phyloP scores from a whole-genome alignment of 139 green algal genomes.

The Chlorella sp. region DNA sequence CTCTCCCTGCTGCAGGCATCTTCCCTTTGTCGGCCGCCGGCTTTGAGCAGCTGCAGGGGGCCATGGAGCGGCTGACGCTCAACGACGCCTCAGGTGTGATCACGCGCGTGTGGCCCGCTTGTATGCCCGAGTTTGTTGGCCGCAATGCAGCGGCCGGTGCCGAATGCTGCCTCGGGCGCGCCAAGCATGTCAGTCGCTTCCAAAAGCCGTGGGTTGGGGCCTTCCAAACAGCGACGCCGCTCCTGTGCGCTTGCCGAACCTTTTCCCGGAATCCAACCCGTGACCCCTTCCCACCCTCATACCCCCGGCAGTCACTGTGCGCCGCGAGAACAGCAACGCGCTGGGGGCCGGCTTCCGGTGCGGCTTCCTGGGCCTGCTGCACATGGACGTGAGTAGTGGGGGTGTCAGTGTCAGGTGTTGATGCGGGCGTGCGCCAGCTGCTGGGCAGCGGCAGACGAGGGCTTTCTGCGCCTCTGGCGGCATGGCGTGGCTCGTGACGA shows the following conservation, averaged over 20 bases:
- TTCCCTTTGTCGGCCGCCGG: slow-evolving; percentile 70
- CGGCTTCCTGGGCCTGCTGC: slow-evolving; percentile 91
- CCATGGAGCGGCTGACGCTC: slow-evolving; percentile 85
- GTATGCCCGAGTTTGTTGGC: too few relatives aligned
- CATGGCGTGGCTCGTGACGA: too few relatives aligned
- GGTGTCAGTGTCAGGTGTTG: neutral
- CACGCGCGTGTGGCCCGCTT: too few relatives aligned
- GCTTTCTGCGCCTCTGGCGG: too few relatives aligned
- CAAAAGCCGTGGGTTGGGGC: too few relatives aligned
- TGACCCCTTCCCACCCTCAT: too few relatives aligned
- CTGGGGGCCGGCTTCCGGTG: slow-evolving; percentile 90
- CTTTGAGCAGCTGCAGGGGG: slow-evolving; percentile 71
- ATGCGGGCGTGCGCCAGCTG: neutral
- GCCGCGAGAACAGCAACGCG: slow-evolving; percentile 84
- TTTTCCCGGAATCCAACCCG: neutral
- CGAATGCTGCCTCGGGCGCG: too few relatives aligned
- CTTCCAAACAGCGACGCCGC: too few relatives aligned
- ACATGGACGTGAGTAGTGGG: slow-evolving; percentile 79
- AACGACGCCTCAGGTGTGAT: slow-evolving; percentile 81
- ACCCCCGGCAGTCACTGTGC: slow-evolving; percentile 56
- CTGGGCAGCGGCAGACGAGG: too few relatives aligned
- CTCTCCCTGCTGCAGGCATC: slow-evolving; percentile 49
- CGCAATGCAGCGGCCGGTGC: too few relatives aligned
- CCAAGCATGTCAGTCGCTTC: too few relatives aligned
- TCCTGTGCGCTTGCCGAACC: neutral